phyloP scores from a whole-genome alignment of 108 stramenopile genomes.

The Seminavis robusta region DNA sequence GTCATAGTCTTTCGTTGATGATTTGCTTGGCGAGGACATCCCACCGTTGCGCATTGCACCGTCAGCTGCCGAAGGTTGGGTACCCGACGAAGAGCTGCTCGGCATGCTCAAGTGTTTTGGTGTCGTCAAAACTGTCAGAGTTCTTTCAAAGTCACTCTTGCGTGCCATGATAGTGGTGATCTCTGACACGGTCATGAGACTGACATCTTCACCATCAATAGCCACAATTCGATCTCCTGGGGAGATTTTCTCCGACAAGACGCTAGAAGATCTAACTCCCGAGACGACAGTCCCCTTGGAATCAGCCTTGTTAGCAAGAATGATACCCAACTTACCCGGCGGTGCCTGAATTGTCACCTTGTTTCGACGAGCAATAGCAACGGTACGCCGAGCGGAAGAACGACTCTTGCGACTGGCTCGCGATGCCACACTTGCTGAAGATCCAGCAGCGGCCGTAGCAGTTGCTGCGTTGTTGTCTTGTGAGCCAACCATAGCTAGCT shows the following conservation, averaged over 20 bases:
- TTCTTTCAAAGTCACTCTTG: slow-evolving; percentile 83
- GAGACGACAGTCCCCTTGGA: slow-evolving; percentile 85
- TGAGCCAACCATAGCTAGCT: slow-evolving; percentile 81
- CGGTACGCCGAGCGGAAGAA: neutral
- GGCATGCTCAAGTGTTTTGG: neutral
- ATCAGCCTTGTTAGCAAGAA: slow-evolving; percentile 87
- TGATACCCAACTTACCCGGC: slow-evolving; percentile 87
- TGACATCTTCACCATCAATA: slow-evolving; percentile 90
- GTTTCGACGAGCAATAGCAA: slow-evolving; percentile 28
- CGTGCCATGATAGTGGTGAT: slow-evolving; percentile 88
- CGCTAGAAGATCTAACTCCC: slow-evolving; percentile 75
- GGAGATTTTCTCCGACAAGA: slow-evolving; percentile 67
- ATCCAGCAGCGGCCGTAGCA: slow-evolving; percentile 3
- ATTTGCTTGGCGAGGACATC: no score
- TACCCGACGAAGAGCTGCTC: no score
- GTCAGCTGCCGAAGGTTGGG: no score
- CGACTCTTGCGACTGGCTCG: slow-evolving; percentile 22
- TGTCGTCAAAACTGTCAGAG: slow-evolving; percentile 58
- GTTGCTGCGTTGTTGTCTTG: slow-evolving; percentile 16
- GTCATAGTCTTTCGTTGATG: no score
- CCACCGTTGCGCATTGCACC: no score
- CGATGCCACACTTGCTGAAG: neutral
- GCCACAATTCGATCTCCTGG: slow-evolving; percentile 87
- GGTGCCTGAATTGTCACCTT: slow-evolving; percentile 75
- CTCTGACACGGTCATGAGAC: slow-evolving; percentile 84